Evolutionary conservation across 176 grass and related monocot genomes (phyloP).

Genomic region (Aegilops speltoides): DNA sequence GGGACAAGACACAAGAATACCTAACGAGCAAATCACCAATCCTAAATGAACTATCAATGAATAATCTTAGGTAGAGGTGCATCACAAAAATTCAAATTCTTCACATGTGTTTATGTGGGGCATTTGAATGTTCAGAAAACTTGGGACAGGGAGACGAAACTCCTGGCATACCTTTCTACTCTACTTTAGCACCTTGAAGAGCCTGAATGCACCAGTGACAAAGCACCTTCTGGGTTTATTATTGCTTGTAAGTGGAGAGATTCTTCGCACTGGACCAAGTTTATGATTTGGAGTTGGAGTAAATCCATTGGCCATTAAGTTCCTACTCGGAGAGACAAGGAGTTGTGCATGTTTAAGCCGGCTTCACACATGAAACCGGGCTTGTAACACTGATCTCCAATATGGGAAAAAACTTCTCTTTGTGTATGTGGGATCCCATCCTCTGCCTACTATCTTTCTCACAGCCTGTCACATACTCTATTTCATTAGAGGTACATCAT

Average conservation of each 20-base stretch:
- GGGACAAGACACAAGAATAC: neutral
- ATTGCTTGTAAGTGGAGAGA: neutral
- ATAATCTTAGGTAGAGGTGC: neutral
- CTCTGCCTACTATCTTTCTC: neutral
- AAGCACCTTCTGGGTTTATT: constrained; percentile 14
- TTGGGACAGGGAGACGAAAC: neutral
- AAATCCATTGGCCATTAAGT: neutral
- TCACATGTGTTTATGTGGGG: neutral
- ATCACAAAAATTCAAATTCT: neutral
- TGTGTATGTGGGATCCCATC: neutral
- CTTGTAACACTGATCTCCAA: neutral
- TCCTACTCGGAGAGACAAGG: neutral
- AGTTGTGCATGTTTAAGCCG: neutral
- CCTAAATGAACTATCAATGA: neutral
- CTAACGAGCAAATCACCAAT: neutral
- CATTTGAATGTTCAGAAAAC: neutral
- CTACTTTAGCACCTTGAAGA: constrained; percentile 20
- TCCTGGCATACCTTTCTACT: constrained; percentile 3
- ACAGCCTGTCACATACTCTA: neutral
- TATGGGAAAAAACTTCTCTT: neutral
- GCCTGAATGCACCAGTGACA: constrained; percentile 10
- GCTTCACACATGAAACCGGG: constrained; percentile 2
- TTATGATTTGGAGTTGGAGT: neutral
- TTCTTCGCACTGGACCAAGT: neutral
- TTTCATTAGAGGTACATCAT: neutral